Base-by-base conservation (phyloP, 2,329 filamentous ascomycete species). In the Diplocarpon rosae region DNA sequence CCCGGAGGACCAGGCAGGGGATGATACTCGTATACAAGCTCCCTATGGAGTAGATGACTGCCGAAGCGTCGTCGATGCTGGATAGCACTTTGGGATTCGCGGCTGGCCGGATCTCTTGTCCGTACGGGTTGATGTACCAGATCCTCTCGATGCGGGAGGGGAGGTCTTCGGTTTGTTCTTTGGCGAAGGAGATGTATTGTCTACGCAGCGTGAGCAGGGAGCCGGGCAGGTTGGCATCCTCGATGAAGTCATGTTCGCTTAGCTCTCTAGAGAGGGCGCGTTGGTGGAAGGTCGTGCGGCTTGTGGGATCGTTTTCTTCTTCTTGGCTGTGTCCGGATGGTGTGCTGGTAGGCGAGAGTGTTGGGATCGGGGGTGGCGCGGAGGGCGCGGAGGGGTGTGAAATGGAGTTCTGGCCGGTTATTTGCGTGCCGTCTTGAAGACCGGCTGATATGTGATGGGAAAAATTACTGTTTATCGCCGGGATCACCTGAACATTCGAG, bases 81-180 rank as follows among this genome's bases (percentile, higher is more conserved):
- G 78, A 73, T 0, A 94, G 56, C 0, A 90, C 86, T 40, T 86
- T 80, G 0, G 87, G 80, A 57, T 95, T 96, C 2, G 87, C 84
- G 0, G 80, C 75, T 0, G 89, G 85, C 14, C 81, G 78, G 54
- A 96, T 95, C 64, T 95, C 89, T 61, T 95, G 87, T n/a, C 90
- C 90, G 62, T 95, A 96, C 0, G 90, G 90, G 59, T 95, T 96
- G 67, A 96, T 96, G 67, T 96, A 96, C 87, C 88, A 96, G 28
- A 96, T 73, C 2, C 89, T 69, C 43, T 80, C 71, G 54, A 96
- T 94, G 24, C 85, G 74, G 0, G 83, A 73, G 0, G 85, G 75
- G 1, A 96, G 70, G 43, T 90, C 85, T 49, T 85, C 78, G 51
- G 87, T 81, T 32, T 76, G 70, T 2, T 58, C 69, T 65, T 96